Evolutionary conservation across 148 eudicot species (phyloP).

Genomic region (Rhododendron ovatum): DNA sequence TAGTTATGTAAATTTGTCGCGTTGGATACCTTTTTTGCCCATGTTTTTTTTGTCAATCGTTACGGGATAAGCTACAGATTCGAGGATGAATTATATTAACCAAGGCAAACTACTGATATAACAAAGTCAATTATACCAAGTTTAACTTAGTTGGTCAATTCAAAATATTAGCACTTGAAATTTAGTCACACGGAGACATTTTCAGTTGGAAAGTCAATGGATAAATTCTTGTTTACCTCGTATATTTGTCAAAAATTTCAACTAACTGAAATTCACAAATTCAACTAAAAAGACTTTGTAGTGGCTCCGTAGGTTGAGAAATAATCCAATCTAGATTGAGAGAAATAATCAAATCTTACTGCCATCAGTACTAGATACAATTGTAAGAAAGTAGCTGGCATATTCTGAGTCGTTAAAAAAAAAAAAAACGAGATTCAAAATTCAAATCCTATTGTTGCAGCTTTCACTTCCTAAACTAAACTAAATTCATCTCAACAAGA

Average conservation of each 20-base stretch:
- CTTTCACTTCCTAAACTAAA: neutral
- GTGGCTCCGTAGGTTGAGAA: neutral
- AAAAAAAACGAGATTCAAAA: neutral
- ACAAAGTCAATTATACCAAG: neutral
- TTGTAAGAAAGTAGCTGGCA: neutral
- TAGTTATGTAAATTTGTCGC: neutral
- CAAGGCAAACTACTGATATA: neutral
- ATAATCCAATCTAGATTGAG: neutral
- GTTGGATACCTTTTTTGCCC: neutral
- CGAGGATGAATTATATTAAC: neutral
- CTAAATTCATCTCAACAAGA: neutral
- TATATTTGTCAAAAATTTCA: neutral
- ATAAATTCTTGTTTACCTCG: neutral
- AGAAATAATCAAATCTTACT: neutral
- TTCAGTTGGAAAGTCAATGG: neutral
- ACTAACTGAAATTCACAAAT: neutral
- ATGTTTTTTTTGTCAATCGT: neutral
- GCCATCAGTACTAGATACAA: neutral
- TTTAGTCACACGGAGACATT: neutral
- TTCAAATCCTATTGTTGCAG: neutral
- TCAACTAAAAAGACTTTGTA: neutral
- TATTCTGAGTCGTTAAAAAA: too few relatives aligned
- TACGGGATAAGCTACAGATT: neutral
- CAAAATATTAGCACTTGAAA: neutral
- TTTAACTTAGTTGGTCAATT: neutral